These are phyloP conservation scores for Leptographium radiaticola DNA, from an alignment of 2,329 filamentous ascomycete genomes.

Conservation along the genomic window DNA sequence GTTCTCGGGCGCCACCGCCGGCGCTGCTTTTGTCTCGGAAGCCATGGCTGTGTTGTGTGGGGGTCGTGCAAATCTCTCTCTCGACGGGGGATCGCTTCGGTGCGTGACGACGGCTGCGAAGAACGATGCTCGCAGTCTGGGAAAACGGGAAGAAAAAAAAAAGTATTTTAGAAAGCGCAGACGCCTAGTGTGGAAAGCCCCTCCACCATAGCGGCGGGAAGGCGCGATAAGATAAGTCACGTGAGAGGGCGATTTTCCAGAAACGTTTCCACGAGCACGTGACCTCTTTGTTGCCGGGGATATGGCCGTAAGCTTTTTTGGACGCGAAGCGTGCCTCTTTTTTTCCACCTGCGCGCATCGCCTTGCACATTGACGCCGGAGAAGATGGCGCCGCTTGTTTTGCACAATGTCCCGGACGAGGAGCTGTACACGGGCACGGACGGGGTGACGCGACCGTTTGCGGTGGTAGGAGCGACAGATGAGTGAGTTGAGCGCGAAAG, in stretches of 20 bases:
- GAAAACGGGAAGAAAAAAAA: neutral
- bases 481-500: slow-evolving; percentile 4
- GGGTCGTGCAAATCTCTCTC: neutral
- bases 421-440: slow-evolving; percentile 54
- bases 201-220: too few species aligned
- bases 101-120: neutral
- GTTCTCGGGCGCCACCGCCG: slow-evolving; percentile 33
- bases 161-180: neutral
- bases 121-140: neutral
- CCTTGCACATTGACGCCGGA: neutral
- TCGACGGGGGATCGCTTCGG: neutral
- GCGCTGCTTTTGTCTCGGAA: slow-evolving; percentile 2
- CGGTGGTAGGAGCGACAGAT: slow-evolving; percentile 32
- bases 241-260: too few species aligned
- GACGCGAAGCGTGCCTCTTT: neutral
- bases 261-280: too few species aligned
- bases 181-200: too few species aligned
- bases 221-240: too few species aligned
- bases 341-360: neutral
- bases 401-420: slow-evolving; percentile 57
- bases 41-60: slow-evolving; percentile 3
- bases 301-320: neutral
- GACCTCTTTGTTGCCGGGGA: neutral
- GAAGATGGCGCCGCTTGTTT: slow-evolving; percentile 49
- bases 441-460: slow-evolving; percentile 51